These are phyloP conservation scores for Cadophora gregata DNA, from an alignment of 2,329 filamentous ascomycete species.

Conservation along the genomic window DNA sequence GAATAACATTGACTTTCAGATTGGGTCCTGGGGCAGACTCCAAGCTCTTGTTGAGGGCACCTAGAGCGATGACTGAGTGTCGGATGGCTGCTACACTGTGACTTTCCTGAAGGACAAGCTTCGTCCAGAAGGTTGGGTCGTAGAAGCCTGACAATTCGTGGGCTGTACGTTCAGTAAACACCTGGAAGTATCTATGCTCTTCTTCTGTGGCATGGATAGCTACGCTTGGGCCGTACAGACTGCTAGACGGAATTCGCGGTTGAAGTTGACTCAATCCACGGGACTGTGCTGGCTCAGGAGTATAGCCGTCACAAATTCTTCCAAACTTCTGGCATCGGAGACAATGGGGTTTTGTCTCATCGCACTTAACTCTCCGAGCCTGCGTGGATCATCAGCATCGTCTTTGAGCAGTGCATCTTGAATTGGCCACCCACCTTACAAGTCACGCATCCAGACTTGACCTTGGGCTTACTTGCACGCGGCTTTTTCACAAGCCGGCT, in stretches of 20 bases:
- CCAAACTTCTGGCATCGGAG: constrained; percentile 65
- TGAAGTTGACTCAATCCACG: constrained; percentile 34
- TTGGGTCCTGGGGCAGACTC: constrained; percentile 47
- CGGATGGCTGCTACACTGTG: constrained; percentile 64
- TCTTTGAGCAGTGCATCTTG: not conserved
- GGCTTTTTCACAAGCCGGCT: constrained; percentile 34
- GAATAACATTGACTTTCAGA: constrained; percentile 45
- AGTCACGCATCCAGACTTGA: constrained; percentile 69
- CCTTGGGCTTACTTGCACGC: constrained; percentile 52
- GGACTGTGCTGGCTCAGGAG: constrained; percentile 30
- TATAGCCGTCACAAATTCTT: constrained; percentile 66
- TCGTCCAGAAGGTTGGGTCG: constrained; percentile 68
- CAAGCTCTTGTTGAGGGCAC: constrained; percentile 68
- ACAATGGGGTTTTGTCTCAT: constrained; percentile 67
- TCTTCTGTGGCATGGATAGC: constrained; percentile 56
- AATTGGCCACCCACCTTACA: constrained; percentile 64
- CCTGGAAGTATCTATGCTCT: constrained; percentile 65
- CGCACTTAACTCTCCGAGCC: constrained; percentile 68
- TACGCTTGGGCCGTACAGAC: constrained; percentile 41
- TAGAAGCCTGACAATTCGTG: constrained; percentile 70
- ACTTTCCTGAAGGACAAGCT: constrained; percentile 65
- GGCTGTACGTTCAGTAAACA: constrained; percentile 65
- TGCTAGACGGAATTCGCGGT: constrained; percentile 41
- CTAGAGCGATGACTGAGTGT: constrained; percentile 70
- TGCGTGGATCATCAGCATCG: constrained; percentile 29